Evolutionary conservation across 768 basidiomycete species (phyloP).

Genomic region (Pisolithus sp.): DNA sequence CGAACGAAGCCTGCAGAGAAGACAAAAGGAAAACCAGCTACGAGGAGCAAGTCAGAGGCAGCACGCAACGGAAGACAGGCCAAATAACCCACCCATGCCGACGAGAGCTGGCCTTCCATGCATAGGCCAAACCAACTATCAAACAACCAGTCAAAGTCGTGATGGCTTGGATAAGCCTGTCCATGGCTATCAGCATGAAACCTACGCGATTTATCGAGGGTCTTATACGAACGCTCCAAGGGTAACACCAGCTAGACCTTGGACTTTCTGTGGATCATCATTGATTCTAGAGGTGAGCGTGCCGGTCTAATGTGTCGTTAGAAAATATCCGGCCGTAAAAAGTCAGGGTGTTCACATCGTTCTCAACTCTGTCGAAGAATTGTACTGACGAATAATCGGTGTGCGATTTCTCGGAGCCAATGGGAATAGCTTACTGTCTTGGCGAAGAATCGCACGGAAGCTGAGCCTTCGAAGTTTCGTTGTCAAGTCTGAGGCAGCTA

Average conservation of each 20-base stretch:
- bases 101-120: conserved; percentile 82
- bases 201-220: too few species aligned
- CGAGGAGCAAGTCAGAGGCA: not conserved
- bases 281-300: conserved; percentile 71
- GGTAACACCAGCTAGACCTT: conserved; percentile 82
- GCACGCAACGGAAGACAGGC: not conserved
- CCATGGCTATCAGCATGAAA: conserved; percentile 34
- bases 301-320: conserved; percentile 51
- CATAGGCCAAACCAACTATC: conserved; percentile 70
- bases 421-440: conserved; percentile 56
- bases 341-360: conserved; percentile 45
- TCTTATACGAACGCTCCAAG: conserved; percentile 57
- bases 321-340: not conserved
- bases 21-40: conserved; percentile 64
- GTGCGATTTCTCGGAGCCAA: not conserved
- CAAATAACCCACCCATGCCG: conserved; percentile 53
- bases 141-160: conserved; percentile 65
- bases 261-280: conserved; percentile 86
- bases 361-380: conserved; percentile 84
- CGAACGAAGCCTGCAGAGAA: conserved; percentile 79
- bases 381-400: conserved; percentile 41
- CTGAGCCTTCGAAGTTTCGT: conserved; percentile 60
- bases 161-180: conserved; percentile 71
- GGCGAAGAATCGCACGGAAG: conserved; percentile 78
- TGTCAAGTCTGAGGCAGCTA: conserved; percentile 64